phyloP scores from a whole-genome alignment of 805 yeast genomes.

The Yamadazyma kitorensis region DNA sequence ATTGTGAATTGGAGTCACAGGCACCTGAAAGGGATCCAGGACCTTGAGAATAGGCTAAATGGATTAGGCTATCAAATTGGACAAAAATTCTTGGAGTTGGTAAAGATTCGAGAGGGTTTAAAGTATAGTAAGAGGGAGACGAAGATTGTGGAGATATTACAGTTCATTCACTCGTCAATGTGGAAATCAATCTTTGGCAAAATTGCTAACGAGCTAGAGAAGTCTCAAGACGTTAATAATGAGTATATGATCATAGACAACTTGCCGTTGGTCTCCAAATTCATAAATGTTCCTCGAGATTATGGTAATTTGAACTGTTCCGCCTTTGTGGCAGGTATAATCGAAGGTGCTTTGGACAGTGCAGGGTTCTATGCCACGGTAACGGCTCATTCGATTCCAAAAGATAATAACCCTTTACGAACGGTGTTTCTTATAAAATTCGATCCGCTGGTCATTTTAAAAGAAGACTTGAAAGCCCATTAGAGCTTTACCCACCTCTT shows the following conservation, averaged over 20 bases:
- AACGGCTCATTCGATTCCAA: slow-evolving; percentile 76
- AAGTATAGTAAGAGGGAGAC: slow-evolving; percentile 63
- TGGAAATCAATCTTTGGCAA: slow-evolving; percentile 76
- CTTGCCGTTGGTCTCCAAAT: slow-evolving; percentile 67
- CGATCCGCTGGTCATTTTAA: slow-evolving; percentile 51
- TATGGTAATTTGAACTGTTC: slow-evolving; percentile 74
- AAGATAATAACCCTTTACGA: slow-evolving; percentile 54
- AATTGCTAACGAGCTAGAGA: slow-evolving; percentile 72
- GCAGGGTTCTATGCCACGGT: slow-evolving; percentile 72
- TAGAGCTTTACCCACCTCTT: no score
- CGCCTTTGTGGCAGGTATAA: slow-evolving; percentile 80
- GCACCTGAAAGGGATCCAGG: slow-evolving; percentile 64
- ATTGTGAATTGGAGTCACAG: slow-evolving; percentile 63
- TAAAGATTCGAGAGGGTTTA: slow-evolving; percentile 63
- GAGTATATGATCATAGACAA: slow-evolving; percentile 79
- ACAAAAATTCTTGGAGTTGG: slow-evolving; percentile 63
- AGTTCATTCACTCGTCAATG: slow-evolving; percentile 66
- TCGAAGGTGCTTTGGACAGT: slow-evolving; percentile 78
- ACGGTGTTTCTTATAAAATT: slow-evolving; percentile 78
- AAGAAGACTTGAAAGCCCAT: slow-evolving; percentile 48
- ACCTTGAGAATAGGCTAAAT: slow-evolving; percentile 55
- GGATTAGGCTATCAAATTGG: slow-evolving; percentile 79
- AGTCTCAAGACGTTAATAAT: slow-evolving; percentile 65
- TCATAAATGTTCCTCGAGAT: slow-evolving; percentile 75
- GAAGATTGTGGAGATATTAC: slow-evolving; percentile 62